These are phyloP conservation scores for Populus tomentosa DNA, from an alignment of 441 rosid genomes.

Conservation along the genomic window DNA sequence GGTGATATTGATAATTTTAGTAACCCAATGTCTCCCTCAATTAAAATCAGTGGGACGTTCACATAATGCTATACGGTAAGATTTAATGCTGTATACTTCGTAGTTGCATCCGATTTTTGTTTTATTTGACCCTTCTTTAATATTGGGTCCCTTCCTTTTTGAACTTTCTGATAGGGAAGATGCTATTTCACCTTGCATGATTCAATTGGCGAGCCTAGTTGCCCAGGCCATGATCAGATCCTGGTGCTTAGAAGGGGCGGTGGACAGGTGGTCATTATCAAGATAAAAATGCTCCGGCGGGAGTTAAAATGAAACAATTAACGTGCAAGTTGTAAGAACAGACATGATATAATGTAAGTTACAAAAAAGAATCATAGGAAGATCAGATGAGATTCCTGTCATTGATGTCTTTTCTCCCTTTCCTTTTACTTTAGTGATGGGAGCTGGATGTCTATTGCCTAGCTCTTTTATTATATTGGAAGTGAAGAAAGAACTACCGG, in stretches of 20 bases:
- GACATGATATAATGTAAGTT: background rate
- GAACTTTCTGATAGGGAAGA: background rate
- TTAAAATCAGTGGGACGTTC: too few relatives aligned
- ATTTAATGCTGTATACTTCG: background rate
- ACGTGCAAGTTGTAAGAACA: constrained; percentile 14
- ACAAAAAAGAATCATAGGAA: constrained; percentile 6
- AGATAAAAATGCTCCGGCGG: background rate
- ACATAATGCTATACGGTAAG: background rate
- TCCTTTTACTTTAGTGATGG: constrained; percentile 14
- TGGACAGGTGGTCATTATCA: constrained; percentile 11
- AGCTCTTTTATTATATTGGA: constrained; percentile 23
- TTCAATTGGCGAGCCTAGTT: background rate
- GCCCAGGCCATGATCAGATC: too few relatives aligned
- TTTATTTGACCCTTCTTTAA: background rate
- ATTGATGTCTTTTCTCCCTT: constrained; percentile 12
- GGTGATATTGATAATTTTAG: constrained; percentile 11
- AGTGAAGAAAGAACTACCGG: constrained; percentile 22
- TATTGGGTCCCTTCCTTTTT: background rate
- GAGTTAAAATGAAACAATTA: background rate
- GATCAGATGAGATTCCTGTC: constrained; percentile 17
- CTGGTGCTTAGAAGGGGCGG: constrained; percentile 1
- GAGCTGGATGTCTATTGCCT: constrained; percentile 4
- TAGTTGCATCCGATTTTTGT: background rate
- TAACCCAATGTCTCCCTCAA: background rate
- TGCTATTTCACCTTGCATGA: background rate